A percentile compares a stretch with the other conserved stretches of the same genome.
These are phyloP conservation scores for Aethionema arabicum DNA, from an alignment of 345 rosid species.

Conservation along the genomic window DNA sequence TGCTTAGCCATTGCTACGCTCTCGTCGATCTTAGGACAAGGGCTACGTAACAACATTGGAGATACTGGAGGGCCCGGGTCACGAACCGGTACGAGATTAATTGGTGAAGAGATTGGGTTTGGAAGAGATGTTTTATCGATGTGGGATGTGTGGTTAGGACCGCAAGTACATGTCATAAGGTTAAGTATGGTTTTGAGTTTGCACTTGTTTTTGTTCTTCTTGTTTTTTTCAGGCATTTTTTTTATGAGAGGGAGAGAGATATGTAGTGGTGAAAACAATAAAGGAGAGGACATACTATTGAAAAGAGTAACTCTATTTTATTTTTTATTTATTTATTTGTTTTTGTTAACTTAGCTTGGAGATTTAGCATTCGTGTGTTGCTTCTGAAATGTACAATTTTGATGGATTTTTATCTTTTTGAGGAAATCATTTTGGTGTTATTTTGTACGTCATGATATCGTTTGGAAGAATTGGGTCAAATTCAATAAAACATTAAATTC, in stretches of 20 bases:
- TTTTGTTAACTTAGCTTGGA: conserved; percentile 28
- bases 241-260: neutral
- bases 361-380: conserved; percentile 35
- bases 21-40: conserved; percentile 39
- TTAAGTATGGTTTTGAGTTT: conserved; percentile 26
- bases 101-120: too few relatives aligned
- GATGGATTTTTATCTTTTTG: conserved; percentile 22
- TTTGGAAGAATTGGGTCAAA: conserved; percentile 12
- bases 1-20: conserved; percentile 35
- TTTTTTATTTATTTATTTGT: neutral
- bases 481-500: too few relatives aligned
- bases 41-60: conserved; percentile 37
- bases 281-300: conserved; percentile 18
- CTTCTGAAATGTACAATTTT: conserved; percentile 30
- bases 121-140: too few relatives aligned
- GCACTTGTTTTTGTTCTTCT: conserved; percentile 24
- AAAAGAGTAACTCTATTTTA: conserved; percentile 18
- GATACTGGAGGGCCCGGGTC: conserved; percentile 24
- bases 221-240: conserved; percentile 14
- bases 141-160: conserved; percentile 1
- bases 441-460: conserved; percentile 28
- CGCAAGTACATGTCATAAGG: conserved; percentile 19
- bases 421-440: conserved; percentile 13
- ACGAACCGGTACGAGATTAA: too few relatives aligned
- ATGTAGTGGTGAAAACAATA: neutral